Evolutionary conservation across 805 yeast species (phyloP).

Genomic region (Lachancea quebecensis): DNA sequence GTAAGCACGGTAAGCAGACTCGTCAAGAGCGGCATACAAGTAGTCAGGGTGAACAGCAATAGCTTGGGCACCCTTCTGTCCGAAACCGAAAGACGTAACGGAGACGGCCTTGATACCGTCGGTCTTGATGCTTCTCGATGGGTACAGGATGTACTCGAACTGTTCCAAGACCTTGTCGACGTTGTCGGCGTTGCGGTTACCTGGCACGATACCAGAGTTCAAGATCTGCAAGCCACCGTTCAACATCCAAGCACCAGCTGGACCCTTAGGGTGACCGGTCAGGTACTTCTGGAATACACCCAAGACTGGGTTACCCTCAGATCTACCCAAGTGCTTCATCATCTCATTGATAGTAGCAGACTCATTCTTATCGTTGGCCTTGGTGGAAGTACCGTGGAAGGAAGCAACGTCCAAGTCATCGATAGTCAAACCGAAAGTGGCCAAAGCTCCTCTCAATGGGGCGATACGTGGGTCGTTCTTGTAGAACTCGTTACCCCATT

Average conservation of each 20-base stretch:
- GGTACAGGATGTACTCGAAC: constrained; percentile 84
- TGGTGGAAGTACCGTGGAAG: constrained; percentile 98
- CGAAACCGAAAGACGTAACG: constrained; percentile 96
- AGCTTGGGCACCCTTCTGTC: constrained; percentile 99
- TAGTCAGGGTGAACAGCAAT: constrained; percentile 88
- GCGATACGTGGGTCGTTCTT: constrained; percentile 88
- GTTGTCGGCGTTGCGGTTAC: constrained; percentile 98
- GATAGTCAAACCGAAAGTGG: constrained; percentile 83
- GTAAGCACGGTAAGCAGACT: constrained; percentile 64
- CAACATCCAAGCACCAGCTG: constrained; percentile 99
- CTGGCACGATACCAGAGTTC: constrained; percentile 92
- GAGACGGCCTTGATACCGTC: constrained; percentile 97
- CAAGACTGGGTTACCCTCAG: constrained; percentile 94
- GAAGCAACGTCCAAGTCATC: constrained; percentile 96
- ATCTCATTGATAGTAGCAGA: constrained; percentile 82
- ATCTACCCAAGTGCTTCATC: constrained; percentile 93
- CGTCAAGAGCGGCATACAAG: constrained; percentile 75
- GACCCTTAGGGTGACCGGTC: constrained; percentile 99
- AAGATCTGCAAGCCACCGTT: constrained; percentile 95
- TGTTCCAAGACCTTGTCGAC: constrained; percentile 77
- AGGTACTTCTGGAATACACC: constrained; percentile 99
- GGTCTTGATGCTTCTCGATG: constrained; percentile 87
- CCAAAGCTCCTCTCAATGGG: constrained; percentile 94
- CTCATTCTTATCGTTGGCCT: constrained; percentile 98
- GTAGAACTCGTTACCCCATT: constrained; percentile 95